A percentile compares a stretch with the other conserved stretches of the same genome.
Conservation (phyloP, 2,329 filamentous ascomycete genomes). For the Botrytis porri region DNA sequence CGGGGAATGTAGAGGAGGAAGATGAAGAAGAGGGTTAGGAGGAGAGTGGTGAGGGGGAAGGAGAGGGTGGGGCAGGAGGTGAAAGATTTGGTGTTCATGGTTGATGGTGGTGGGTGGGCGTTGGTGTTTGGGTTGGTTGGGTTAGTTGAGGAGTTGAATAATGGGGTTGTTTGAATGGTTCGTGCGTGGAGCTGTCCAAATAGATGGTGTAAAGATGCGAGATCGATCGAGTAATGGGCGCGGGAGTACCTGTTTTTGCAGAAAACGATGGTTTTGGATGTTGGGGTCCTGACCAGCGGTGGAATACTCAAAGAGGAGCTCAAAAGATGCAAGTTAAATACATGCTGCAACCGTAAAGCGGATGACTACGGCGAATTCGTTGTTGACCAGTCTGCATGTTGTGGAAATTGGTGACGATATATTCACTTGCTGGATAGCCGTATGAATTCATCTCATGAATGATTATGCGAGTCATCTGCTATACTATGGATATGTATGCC, state of each 20-base stretch:
- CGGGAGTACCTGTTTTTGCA: accelerated
- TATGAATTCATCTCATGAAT: neutral
- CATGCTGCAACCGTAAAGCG: accelerated
- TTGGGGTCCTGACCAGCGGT: accelerated
- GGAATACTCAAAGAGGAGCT: neutral
- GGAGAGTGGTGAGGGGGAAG: neutral
- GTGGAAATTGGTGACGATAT: neutral
- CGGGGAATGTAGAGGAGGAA: neutral
- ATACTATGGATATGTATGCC: too few species aligned
- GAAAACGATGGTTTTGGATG: neutral
- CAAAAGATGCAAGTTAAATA: neutral
- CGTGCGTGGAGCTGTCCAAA: neutral
- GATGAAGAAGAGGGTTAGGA: neutral
- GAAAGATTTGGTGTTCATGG: neutral
- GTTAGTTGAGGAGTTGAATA: neutral
- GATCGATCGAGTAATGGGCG: accelerated
- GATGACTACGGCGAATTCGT: too few species aligned
- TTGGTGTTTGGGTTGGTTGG: neutral
- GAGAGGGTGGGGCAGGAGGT: neutral
- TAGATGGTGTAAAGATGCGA: neutral
- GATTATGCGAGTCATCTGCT: neutral
- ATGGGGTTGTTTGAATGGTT: neutral
- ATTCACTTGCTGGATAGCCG: neutral
- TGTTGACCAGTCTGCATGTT: neutral
- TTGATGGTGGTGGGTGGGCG: neutral